These are phyloP conservation scores for Rhynchospora pubera DNA, from an alignment of 176 grass and related monocot species.

Conservation along the genomic window DNA sequence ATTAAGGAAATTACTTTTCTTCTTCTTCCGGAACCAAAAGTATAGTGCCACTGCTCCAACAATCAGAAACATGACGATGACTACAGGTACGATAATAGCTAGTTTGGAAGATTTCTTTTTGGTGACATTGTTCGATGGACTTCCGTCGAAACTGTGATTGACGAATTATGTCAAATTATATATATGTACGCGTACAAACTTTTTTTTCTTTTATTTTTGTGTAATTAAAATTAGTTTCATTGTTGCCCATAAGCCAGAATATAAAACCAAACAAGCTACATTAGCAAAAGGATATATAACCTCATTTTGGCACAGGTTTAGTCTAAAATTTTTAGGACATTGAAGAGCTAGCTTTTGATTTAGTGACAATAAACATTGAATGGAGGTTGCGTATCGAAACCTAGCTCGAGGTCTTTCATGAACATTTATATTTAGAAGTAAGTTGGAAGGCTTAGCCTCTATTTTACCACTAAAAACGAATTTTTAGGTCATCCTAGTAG, in stretches of 20 bases:
- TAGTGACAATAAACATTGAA: no score
- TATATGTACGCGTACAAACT: neutral
- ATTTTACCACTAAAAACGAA: no score
- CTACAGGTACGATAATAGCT: neutral
- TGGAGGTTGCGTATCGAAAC: no score
- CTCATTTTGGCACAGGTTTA: no score
- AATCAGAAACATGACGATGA: neutral
- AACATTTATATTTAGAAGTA: no score
- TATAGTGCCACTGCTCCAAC: neutral
- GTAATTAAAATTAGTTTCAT: neutral
- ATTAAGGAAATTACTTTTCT: neutral
- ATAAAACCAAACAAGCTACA: neutral
- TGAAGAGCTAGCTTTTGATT: no score
- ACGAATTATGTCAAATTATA: neutral
- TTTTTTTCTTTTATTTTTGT: neutral
- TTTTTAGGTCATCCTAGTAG: no score
- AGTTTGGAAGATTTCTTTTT: conserved; percentile 7
- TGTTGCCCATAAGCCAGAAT: neutral
- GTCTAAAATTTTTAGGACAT: no score
- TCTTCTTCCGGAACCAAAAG: neutral
- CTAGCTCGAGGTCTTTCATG: no score
- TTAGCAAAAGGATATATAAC: neutral
- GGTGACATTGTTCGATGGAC: neutral
- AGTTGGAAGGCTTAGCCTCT: no score
- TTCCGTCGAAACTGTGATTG: neutral